Evolutionary conservation across 495 filamentous ascomycete species (phyloP).

Genomic region (Aspergillus olivimuriae): DNA sequence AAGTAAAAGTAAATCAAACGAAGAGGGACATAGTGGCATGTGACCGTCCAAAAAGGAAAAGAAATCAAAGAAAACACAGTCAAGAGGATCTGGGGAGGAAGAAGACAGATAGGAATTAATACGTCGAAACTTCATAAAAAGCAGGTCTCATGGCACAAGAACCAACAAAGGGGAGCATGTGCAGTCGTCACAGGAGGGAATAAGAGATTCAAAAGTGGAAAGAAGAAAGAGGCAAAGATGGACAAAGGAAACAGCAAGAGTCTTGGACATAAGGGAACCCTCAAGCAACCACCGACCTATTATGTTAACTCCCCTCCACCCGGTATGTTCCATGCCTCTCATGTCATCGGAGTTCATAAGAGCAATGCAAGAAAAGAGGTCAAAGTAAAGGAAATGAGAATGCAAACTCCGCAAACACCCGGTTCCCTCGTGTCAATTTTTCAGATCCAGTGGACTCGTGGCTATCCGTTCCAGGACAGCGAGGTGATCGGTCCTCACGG

Average conservation of each 20-base stretch:
- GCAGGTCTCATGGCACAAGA: slow-evolving; percentile 3
- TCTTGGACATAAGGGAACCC: too few species aligned
- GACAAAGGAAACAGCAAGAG: slow-evolving; percentile 8
- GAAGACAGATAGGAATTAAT: slow-evolving; percentile 1
- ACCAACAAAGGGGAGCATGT: slow-evolving; percentile 2
- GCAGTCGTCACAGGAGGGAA: slow-evolving; percentile 13
- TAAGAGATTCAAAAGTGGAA: slow-evolving; percentile 12
- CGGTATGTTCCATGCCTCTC: slow-evolving; percentile 7
- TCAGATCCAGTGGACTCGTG: background rate
- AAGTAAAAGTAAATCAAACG: background rate
- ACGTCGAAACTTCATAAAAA: background rate
- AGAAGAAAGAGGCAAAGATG: slow-evolving; percentile 15
- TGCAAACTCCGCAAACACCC: slow-evolving; percentile 10
- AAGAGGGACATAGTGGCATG: background rate
- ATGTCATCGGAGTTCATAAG: slow-evolving; percentile 10
- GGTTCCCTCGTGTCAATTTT: background rate
- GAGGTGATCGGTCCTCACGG: too few species aligned
- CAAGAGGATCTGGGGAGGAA: too few species aligned
- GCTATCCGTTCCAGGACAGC: too few species aligned
- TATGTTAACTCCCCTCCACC: slow-evolving; percentile 1
- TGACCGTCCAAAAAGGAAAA: background rate
- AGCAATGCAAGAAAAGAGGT: background rate
- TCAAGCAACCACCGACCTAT: slow-evolving; percentile 3
- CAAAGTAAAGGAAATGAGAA: slow-evolving; percentile 10
- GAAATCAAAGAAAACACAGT: background rate